Base-by-base conservation (phyloP, 768 basidiomycete species). In the Chiua virens region DNA sequence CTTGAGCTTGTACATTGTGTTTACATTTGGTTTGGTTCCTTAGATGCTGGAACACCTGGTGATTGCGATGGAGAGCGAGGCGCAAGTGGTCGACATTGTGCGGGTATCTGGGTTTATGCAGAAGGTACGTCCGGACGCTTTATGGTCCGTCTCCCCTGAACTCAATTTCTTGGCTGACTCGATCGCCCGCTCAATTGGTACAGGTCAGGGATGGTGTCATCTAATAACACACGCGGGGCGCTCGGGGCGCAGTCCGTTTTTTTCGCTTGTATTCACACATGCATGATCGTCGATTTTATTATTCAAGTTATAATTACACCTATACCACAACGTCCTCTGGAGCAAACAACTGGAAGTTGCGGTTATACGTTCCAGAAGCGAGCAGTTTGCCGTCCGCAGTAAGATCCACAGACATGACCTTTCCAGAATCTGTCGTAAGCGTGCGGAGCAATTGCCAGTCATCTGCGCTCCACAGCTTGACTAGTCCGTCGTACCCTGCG, bases 381-480 rank as follows among this genome's bases (percentile, higher is more conserved):
- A 97, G 79, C 65, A 91, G 78, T 61, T 83, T 85, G 13, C 86
- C 91, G 67, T 96, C 92, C 47, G 78, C 78, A 23, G 86, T 84
- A 20, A 98, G 78, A 66, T 99, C 97, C 10, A 98, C 94, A 8
- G 90, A 92, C 97, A 98, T 99, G 53, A 98, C 95, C 71, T 98
- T 98, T n/a, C 95, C 93, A 23, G 89, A 87, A 64, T 98, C 96
- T 20, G 93, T 95, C 45, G 92, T 85, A 51, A 99, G 76, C 39
- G 89, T 89, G 55, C 86, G 81, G 45, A 97, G 78, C 39, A 95
- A 73, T 61, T 92, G 93, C 97, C 97, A 99, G 63, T 99, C 97
- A 66, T 98, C 97, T 42, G 95, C 91, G 62, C 87, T 91, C 97
- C 97, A 99, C 49, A 99, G 63, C 68, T 97, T 94, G 65, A 99